Conservation (phyloP, 1,284 basidiomycete species). For the Bondarzewia mesenterica region DNA sequence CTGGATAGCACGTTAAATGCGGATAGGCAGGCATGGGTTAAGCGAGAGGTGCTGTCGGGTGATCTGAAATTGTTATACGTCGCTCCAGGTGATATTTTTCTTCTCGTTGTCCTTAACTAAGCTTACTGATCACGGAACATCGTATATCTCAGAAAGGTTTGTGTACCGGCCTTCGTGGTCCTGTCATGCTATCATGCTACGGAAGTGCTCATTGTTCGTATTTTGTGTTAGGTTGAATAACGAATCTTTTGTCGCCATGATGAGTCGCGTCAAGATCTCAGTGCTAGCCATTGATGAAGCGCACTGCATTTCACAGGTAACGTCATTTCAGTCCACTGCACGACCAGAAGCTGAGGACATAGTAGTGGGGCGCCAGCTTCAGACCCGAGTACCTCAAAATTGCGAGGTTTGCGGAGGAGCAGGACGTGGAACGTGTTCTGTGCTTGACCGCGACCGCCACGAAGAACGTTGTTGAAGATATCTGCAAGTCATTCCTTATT, state of each 20-base stretch:
- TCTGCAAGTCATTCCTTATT: conserved; percentile 51
- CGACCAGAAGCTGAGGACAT: too few relatives aligned
- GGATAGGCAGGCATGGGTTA: conserved; percentile 23
- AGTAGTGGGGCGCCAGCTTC: conserved; percentile 52
- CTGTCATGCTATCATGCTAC: conserved; percentile 6
- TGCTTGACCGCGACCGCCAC: conserved; percentile 74
- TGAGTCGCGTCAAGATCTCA: conserved; percentile 44
- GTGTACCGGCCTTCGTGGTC: too few relatives aligned
- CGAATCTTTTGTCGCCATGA: conserved; percentile 36
- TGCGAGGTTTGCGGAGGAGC: conserved; percentile 49
- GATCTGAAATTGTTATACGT: conserved; percentile 44
- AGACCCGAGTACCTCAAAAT: conserved; percentile 47
- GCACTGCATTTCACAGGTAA: conserved; percentile 47
- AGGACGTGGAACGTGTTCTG: conserved; percentile 59
- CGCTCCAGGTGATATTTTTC: conserved; percentile 42
- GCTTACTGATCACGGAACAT: too few relatives aligned
- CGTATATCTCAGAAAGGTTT: too few relatives aligned
- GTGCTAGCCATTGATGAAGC: conserved; percentile 69
- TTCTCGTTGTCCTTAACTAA: too few relatives aligned
- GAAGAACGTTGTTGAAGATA: conserved; percentile 52
- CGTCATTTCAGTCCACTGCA: too few relatives aligned
- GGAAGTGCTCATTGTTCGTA: conserved; percentile 27
- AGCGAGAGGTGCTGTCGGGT: conserved; percentile 24
- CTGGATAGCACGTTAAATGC: conserved; percentile 48
- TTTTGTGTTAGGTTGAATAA: conserved; percentile 35